Evolutionary conservation across 2,329 filamentous ascomycete genomes (phyloP).

Genomic region (Trichophyton mentagrophytes): DNA sequence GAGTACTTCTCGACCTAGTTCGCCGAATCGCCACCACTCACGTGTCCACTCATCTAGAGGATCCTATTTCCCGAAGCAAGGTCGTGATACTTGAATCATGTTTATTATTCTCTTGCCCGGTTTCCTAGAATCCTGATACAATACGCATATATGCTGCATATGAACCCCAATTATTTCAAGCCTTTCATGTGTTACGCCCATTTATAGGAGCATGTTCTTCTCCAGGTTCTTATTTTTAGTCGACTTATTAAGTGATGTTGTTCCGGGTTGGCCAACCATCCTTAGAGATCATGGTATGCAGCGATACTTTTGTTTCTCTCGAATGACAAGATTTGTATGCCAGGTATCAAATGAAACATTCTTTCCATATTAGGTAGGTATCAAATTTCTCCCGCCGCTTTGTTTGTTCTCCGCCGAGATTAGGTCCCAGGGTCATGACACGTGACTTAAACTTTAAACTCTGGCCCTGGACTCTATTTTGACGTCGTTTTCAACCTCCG

Average conservation of each 20-base stretch:
- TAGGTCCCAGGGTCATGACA: background rate
- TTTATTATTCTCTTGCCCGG: background rate
- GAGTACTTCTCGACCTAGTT: slow-evolving; percentile 42
- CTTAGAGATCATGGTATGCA: background rate
- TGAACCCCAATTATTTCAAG: background rate
- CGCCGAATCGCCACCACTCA: slow-evolving; percentile 30
- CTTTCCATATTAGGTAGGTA: no score
- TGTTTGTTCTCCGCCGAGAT: background rate
- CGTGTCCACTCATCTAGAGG: slow-evolving; percentile 28
- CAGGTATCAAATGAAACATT: background rate
- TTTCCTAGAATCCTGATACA: background rate
- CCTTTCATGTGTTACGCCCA: background rate
- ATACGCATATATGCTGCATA: slow-evolving; percentile 1
- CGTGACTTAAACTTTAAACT: background rate
- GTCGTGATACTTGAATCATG: slow-evolving; percentile 6
- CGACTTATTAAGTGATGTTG: background rate
- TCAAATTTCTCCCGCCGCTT: no score
- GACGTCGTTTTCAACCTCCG: background rate
- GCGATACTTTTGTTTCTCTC: background rate
- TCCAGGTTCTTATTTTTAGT: background rate
- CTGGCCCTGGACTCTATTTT: background rate
- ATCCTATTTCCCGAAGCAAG: slow-evolving; percentile 27
- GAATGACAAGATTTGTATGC: background rate
- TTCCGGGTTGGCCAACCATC: background rate
- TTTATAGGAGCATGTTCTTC: background rate